These are phyloP conservation scores for Centella asiatica DNA, from an alignment of 129 eudicot species.

Conservation along the genomic window DNA sequence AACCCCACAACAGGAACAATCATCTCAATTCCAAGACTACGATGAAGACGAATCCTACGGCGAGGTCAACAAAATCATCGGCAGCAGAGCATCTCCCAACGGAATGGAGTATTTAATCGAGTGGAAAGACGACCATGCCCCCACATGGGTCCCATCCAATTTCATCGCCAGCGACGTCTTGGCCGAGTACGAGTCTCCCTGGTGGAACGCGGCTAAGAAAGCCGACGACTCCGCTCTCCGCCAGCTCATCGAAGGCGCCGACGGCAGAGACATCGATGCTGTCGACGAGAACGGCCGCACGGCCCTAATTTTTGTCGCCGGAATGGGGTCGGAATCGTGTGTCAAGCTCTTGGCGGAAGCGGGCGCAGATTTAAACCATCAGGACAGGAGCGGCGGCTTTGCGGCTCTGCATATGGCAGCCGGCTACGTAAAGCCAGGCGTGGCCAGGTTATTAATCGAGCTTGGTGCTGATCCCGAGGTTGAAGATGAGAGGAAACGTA, in stretches of 20 bases:
- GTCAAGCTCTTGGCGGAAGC: constrained; percentile 49
- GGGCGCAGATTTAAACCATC: constrained; percentile 61
- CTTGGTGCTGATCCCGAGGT: constrained; percentile 67
- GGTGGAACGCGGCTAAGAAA: constrained; percentile 86
- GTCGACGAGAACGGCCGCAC: constrained; percentile 82
- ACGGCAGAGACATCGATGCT: constrained; percentile 65
- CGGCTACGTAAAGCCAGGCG: constrained; percentile 69
- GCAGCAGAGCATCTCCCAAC: constrained; percentile 54
- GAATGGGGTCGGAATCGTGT: constrained; percentile 77
- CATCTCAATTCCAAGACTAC: constrained; percentile 41
- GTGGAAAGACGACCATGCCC: constrained; percentile 89
- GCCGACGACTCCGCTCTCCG: constrained; percentile 59
- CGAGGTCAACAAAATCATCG: constrained; percentile 65
- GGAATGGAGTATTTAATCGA: constrained; percentile 81
- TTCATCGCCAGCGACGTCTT: constrained; percentile 68
- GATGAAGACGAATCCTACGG: constrained; percentile 77
- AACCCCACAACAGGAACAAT: constrained; percentile 19
- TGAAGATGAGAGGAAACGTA: constrained; percentile 53
- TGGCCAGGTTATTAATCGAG: constrained; percentile 40
- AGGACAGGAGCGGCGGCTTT: constrained; percentile 62
- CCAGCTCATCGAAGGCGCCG: constrained; percentile 33
- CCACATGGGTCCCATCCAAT: constrained; percentile 85
- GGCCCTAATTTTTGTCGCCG: constrained; percentile 69
- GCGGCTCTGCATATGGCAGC: constrained; percentile 95
- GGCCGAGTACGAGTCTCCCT: constrained; percentile 81